phyloP scores from a whole-genome alignment of 164 flowering plant genomes.

The Berberis thunbergii region DNA sequence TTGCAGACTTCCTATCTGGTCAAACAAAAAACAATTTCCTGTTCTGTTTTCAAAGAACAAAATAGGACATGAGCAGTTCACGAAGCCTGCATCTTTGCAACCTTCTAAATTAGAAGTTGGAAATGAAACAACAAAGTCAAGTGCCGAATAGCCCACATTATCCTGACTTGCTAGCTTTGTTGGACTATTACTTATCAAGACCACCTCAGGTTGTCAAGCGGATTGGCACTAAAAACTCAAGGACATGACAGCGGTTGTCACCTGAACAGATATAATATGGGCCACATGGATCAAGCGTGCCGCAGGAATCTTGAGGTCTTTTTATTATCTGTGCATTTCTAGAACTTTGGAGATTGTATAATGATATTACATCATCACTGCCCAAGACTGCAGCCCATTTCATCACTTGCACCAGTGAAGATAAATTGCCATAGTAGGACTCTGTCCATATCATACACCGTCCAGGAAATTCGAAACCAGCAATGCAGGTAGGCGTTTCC shows the following conservation, averaged over 20 bases:
- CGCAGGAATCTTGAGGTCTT: constrained; percentile 35
- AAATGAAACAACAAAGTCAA: constrained; percentile 27
- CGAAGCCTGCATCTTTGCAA: constrained; percentile 36
- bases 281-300: constrained; percentile 37
- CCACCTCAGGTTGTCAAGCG: constrained; percentile 25
- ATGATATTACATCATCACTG: constrained; percentile 30
- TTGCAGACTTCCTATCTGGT: constrained; percentile 40
- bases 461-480: constrained; percentile 40
- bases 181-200: constrained; percentile 11
- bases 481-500: constrained; percentile 27
- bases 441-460: constrained; percentile 23
- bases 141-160: constrained; percentile 33
- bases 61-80: constrained; percentile 43
- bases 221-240: no score
- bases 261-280: no score
- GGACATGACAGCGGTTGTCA: no score
- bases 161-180: constrained; percentile 20
- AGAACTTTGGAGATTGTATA: constrained; percentile 22
- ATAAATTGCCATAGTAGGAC: constrained; percentile 30
- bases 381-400: constrained; percentile 49
- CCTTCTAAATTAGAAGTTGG: constrained; percentile 21
- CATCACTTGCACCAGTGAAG: constrained; percentile 23
- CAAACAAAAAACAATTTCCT: constrained; percentile 37
- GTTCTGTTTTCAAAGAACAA: constrained; percentile 36
- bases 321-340: constrained; percentile 12